Evolutionary conservation across 1,284 basidiomycete genomes (phyloP).

Genomic region (Binderoboletus segoi): DNA sequence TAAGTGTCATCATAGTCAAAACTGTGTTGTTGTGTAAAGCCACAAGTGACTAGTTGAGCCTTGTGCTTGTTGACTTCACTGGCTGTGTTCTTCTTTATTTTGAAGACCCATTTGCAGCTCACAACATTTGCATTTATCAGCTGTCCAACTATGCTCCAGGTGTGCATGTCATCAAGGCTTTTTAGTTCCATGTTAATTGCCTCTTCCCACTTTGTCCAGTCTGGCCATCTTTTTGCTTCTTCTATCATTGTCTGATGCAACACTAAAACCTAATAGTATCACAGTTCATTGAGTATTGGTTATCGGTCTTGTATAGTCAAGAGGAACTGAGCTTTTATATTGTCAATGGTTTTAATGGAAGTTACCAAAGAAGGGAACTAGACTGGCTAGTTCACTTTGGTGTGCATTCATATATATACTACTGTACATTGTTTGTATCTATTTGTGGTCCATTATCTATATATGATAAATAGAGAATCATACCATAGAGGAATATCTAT

Average conservation of each 20-base stretch:
- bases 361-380: too few relatives aligned
- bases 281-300: too few relatives aligned
- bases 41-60: neutral
- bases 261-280: too few relatives aligned
- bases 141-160: neutral
- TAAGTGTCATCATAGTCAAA: neutral
- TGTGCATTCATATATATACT: too few relatives aligned
- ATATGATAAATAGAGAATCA: too few relatives aligned
- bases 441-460: too few relatives aligned
- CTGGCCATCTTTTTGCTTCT: neutral
- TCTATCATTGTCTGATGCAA: neutral
- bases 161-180: neutral
- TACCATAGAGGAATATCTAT: too few relatives aligned
- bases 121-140: neutral
- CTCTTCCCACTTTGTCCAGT: neutral
- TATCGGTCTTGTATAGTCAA: too few relatives aligned
- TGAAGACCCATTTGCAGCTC: slow-evolving; percentile 1
- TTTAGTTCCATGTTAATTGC: neutral
- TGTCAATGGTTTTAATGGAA: too few relatives aligned
- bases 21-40: neutral
- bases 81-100: neutral
- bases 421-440: too few relatives aligned
- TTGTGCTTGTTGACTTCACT: neutral
- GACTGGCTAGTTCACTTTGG: too few relatives aligned
- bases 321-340: too few relatives aligned